phyloP scores from a whole-genome alignment of 495 filamentous ascomycete genomes.

The Xanthoparmelia taractica region DNA sequence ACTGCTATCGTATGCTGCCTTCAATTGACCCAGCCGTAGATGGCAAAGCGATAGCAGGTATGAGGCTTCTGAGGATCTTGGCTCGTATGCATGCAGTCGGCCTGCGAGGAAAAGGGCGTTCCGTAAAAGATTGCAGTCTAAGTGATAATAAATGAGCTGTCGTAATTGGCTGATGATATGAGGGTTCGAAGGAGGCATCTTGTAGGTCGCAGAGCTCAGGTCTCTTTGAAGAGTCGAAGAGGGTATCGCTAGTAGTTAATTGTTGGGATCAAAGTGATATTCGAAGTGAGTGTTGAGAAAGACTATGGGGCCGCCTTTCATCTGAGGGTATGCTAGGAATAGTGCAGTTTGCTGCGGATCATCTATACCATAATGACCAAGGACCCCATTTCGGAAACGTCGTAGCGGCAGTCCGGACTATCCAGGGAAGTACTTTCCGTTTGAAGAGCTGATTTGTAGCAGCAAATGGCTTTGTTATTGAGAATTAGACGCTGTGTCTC shows the following conservation, averaged over 20 bases:
- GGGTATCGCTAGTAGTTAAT: background rate
- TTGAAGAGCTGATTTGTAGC: background rate
- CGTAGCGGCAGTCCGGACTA: background rate
- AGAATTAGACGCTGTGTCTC: slow-evolving; percentile 3
- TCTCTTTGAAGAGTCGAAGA: background rate
- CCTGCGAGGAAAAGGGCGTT: slow-evolving; percentile 91
- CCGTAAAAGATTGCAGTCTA: slow-evolving; percentile 79
- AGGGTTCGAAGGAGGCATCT: slow-evolving; percentile 63
- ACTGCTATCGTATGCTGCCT: slow-evolving; percentile 65
- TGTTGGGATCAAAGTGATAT: slow-evolving; percentile 12
- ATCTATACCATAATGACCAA: slow-evolving; percentile 2
- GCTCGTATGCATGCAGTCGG: slow-evolving; percentile 75
- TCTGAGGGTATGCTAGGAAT: slow-evolving; percentile 17
- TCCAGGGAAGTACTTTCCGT: background rate
- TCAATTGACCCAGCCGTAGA: slow-evolving; percentile 69
- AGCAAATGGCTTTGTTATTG: slow-evolving; percentile 2
- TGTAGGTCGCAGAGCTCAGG: slow-evolving; percentile 24
- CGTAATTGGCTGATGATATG: slow-evolving; percentile 67
- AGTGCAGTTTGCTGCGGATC: background rate
- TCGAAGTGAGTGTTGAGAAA: slow-evolving; percentile 9
- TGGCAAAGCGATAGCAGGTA: slow-evolving; percentile 82
- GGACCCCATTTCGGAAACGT: background rate
- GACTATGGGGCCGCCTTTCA: slow-evolving; percentile 4
- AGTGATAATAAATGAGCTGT: slow-evolving; percentile 82
- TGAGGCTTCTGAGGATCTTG: slow-evolving; percentile 64